Conservation (phyloP, 208 protist species). For the Crithidia bombi region DNA sequence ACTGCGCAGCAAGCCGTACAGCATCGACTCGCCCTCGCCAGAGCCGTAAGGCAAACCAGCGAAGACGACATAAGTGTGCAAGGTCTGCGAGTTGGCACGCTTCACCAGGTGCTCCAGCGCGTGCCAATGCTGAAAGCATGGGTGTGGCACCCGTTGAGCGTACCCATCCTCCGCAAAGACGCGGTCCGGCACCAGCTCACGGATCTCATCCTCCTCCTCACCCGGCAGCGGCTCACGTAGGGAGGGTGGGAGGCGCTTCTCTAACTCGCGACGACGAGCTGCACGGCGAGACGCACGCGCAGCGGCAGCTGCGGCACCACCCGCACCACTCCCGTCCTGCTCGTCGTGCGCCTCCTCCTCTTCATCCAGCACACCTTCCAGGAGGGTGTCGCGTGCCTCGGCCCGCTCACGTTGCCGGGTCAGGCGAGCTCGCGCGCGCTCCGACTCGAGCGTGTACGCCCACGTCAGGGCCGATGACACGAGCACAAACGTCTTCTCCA, state of each 20-base stretch:
- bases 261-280: constrained; percentile 17
- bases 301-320: constrained; percentile 23
- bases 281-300: constrained; percentile 18
- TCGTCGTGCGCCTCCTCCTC: constrained; percentile 17
- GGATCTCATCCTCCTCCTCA: constrained; percentile 49
- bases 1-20: constrained; percentile 62
- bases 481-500: constrained; percentile 93
- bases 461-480: constrained; percentile 88
- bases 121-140: constrained; percentile 83
- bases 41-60: constrained; percentile 91
- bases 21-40: constrained; percentile 69
- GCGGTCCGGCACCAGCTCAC: constrained; percentile 64
- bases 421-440: constrained; percentile 45
- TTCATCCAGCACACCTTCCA: constrained; percentile 51
- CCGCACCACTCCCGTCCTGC: constrained; percentile 26
- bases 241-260: constrained; percentile 28
- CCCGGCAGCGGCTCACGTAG: constrained; percentile 30
- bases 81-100: constrained; percentile 84
- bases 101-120: constrained; percentile 91
- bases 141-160: constrained; percentile 78
- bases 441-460: constrained; percentile 71
- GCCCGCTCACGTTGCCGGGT: constrained; percentile 48
- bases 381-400: constrained; percentile 42
- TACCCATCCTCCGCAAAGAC: constrained; percentile 91
- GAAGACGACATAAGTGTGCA: constrained; percentile 93